Evolutionary conservation across 352 stramenopile species (phyloP).

Genomic region (Globisporangium perplexum): DNA sequence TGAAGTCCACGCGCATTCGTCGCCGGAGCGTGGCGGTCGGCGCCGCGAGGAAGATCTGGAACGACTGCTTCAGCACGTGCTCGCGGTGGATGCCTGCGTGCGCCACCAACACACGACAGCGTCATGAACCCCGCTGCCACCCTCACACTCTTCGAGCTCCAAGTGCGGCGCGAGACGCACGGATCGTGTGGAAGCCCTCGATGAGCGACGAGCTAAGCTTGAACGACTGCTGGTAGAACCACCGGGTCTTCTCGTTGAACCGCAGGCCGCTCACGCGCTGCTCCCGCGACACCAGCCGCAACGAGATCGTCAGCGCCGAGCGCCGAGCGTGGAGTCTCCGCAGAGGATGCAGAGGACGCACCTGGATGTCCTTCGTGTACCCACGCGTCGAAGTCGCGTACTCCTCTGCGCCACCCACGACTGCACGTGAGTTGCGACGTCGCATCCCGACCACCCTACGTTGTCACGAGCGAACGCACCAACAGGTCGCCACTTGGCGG

Average conservation of each 20-base stretch:
- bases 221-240: slow-evolving; percentile 61
- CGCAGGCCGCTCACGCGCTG: slow-evolving; percentile 33
- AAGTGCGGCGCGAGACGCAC: slow-evolving; percentile 21
- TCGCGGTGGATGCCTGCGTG: slow-evolving; percentile 52
- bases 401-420: slow-evolving; percentile 4
- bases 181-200: slow-evolving; percentile 58
- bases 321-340: too few relatives aligned
- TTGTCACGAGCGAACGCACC: slow-evolving; percentile 4
- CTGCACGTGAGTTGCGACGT: not conserved
- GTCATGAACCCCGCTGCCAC: too few relatives aligned
- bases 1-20: slow-evolving; percentile 83
- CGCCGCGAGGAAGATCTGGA: slow-evolving; percentile 47
- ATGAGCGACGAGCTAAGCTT: slow-evolving; percentile 49
- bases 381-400: slow-evolving; percentile 1
- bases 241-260: slow-evolving; percentile 61
- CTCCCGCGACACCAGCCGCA: not conserved
- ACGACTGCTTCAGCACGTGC: slow-evolving; percentile 64
- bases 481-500: slow-evolving; percentile 11
- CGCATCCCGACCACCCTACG: not conserved
- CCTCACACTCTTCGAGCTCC: not conserved
- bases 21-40: slow-evolving; percentile 44
- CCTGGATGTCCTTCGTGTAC: slow-evolving; percentile 16
- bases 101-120: too few relatives aligned
- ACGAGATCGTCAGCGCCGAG: not conserved
- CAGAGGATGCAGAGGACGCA: too few relatives aligned